Base-by-base conservation (phyloP, 139 green algal genomes). In the Closterium sp. region DNA sequence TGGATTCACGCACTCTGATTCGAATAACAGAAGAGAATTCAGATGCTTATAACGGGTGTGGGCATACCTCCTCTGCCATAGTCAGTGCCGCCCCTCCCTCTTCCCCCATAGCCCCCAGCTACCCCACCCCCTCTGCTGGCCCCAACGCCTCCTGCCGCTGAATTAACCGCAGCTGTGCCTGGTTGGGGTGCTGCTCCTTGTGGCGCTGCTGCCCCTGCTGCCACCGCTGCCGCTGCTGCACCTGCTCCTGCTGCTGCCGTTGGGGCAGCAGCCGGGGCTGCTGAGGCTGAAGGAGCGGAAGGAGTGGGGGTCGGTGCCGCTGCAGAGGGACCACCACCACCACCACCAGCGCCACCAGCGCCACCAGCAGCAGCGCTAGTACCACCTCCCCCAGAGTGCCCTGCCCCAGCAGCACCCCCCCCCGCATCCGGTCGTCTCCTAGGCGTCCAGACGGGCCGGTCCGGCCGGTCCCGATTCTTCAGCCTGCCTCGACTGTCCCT, bases 401-500 rank as follows among this genome's bases (percentile, higher is more conserved):
- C 55, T 76, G 55, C 55, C 23, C 12, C 55, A 76, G 55, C 55
- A 76, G 16, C 55, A 19, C 55, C 16, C 55, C 16, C 55, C 25
- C 55, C 55, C 55, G 25, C 55, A 12, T 76, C 55, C 25, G 55
- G 55, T 16, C 55, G 55, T 25, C 55, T 16, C 55, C 55, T 76
- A 35, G 90, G 90, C 25, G 86, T 93, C 90, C 90, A 93, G 25
- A 93, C 90, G 16, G 90, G 90, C 32, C 90, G 86, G 31, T 93
- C 90, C 0, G 90, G 90, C 25, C 90, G 86, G 85, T 93, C 90
- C 86, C 92, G 92, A 34, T 93, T 93, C n/a, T 88, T 88, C 85
- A 93, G 76, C 34, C 86, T 76, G 16, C 55, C 55, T 28, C 55
- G 84, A 4, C 30, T 33, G 30, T 33, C 84, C 84, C 31, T 86